Conservation (phyloP, 2,329 filamentous ascomycete genomes). For the Aschersonia sp. region DNA sequence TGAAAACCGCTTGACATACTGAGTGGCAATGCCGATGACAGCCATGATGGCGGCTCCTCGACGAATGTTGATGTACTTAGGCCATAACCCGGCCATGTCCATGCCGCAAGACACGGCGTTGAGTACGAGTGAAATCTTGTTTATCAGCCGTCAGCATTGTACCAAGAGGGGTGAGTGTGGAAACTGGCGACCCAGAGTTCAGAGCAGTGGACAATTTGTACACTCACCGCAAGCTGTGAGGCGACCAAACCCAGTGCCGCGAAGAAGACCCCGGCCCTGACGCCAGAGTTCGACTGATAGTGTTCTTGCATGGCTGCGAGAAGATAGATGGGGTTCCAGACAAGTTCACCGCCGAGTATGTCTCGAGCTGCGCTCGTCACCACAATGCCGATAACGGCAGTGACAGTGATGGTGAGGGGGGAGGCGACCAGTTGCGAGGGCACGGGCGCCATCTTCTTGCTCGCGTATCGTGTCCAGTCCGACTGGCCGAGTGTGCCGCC, state of each 20-base stretch:
- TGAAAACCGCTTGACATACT: slow-evolving; percentile 3
- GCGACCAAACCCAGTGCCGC: slow-evolving; percentile 10
- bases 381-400: slow-evolving; percentile 12
- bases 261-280: slow-evolving; percentile 12
- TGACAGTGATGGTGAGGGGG: slow-evolving; percentile 12
- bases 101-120: slow-evolving; percentile 38
- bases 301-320: slow-evolving; percentile 12
- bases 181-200: too few relatives aligned
- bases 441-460: slow-evolving; percentile 6
- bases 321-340: slow-evolving; percentile 13
- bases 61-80: slow-evolving; percentile 39
- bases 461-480: slow-evolving; percentile 14
- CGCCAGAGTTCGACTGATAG: slow-evolving; percentile 10
- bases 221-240: slow-evolving; percentile 12
- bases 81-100: slow-evolving; percentile 37
- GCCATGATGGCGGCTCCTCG: slow-evolving; percentile 35
- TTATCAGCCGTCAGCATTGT: neutral
- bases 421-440: slow-evolving; percentile 11
- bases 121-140: slow-evolving; percentile 16
- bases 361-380: slow-evolving; percentile 11
- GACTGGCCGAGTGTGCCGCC: slow-evolving; percentile 13
- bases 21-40: slow-evolving; percentile 21
- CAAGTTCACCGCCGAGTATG: slow-evolving; percentile 9
- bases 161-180: neutral
- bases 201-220: too few relatives aligned